Evolutionary conservation across 345 rosid species (phyloP).

Genomic region (Mallotus nudiflorus): DNA sequence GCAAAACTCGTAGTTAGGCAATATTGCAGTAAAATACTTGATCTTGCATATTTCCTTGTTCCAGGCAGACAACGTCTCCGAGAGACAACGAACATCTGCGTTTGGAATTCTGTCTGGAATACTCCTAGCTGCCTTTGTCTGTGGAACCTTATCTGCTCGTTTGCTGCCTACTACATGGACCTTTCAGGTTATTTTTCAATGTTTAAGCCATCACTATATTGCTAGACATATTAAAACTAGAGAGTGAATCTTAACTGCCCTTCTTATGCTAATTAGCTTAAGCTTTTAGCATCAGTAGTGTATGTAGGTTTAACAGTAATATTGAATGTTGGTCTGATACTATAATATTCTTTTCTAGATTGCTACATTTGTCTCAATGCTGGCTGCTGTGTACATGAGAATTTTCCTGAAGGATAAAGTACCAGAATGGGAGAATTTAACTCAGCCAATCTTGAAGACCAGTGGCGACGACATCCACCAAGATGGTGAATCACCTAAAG

Average conservation of each 20-base stretch:
- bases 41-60: not conserved
- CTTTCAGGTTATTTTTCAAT: conserved; percentile 58
- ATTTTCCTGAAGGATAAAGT: conserved; percentile 61
- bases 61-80: conserved; percentile 68
- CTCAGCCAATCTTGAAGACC: conserved; percentile 51
- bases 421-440: conserved; percentile 23
- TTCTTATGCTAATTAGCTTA: no score
- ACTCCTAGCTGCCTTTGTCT: conserved; percentile 46
- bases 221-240: not conserved
- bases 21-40: not conserved
- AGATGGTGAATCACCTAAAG: conserved; percentile 19
- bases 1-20: no score
- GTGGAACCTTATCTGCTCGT: conserved; percentile 69
- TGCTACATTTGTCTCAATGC: conserved; percentile 54
- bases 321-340: no score
- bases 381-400: conserved; percentile 76
- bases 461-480: conserved; percentile 17
- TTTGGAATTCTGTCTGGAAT: conserved; percentile 72
- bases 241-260: no score
- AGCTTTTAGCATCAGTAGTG: no score
- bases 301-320: no score
- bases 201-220: not conserved
- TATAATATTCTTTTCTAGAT: conserved; percentile 37
- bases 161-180: conserved; percentile 52
- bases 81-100: conserved; percentile 53